Evolutionary conservation across 352 stramenopile species (phyloP).

Genomic region (Pythium vanterpoolii): DNA sequence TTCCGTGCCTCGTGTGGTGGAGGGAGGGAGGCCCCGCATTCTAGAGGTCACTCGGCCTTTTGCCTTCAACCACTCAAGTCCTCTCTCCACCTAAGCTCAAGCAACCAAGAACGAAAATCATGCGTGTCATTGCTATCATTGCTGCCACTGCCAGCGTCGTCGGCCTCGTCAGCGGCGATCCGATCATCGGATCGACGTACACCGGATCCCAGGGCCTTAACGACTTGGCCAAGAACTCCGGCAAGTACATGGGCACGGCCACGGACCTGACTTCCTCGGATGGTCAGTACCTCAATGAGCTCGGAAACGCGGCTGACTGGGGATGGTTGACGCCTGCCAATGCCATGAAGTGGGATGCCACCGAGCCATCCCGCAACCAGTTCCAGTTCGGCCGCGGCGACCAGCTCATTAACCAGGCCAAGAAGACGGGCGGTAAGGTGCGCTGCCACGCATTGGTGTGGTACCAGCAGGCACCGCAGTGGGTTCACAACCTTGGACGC

Average conservation of each 20-base stretch:
- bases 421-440: neutral
- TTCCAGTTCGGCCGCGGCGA: neutral
- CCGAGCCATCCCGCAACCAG: neutral
- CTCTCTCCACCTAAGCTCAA: too few relatives aligned
- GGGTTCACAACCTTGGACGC: neutral
- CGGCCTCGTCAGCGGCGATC: neutral
- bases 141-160: neutral
- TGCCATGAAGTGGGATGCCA: slow-evolving; percentile 3
- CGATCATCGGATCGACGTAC: neutral
- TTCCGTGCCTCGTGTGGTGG: neutral
- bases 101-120: neutral
- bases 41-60: neutral
- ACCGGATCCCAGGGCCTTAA: neutral
- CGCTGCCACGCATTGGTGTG: neutral
- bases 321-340: neutral
- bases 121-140: neutral
- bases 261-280: neutral
- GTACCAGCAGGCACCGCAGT: neutral
- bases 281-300: neutral
- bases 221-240: neutral
- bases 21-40: neutral
- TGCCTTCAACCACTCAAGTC: neutral
- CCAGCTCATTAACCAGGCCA: neutral
- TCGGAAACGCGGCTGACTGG: neutral
- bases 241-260: slow-evolving; percentile 3